Evolutionary conservation across 371 early-diverging fungal genomes (phyloP).

Genomic region (Lichtheimia hyalospora): DNA sequence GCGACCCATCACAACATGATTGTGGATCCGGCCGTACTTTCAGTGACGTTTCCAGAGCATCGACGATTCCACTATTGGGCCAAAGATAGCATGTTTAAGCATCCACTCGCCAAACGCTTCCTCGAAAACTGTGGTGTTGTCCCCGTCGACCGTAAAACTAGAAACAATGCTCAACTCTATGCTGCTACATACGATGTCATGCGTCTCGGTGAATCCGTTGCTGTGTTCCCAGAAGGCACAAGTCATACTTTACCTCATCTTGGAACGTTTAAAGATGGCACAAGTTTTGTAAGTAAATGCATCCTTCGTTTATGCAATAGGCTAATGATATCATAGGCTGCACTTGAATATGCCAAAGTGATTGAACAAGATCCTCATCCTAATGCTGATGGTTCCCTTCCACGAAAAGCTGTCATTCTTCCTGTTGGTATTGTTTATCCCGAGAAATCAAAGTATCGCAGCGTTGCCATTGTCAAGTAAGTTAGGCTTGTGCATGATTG

Average conservation of each 20-base stretch:
- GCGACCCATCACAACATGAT: conserved; percentile 63
- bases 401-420: conserved; percentile 32
- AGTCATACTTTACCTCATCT: conserved; percentile 49
- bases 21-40: conserved; percentile 52
- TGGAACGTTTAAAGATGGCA: conserved; percentile 47
- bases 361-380: conserved; percentile 22
- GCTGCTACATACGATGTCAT: conserved; percentile 50
- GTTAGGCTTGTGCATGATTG: conserved; percentile 2
- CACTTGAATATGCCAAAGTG: conserved; percentile 48
- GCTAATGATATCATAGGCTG: conserved; percentile 25
- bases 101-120: conserved; percentile 38
- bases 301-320: neutral
- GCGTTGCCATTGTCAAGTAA: conserved; percentile 52
- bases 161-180: conserved; percentile 51
- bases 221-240: conserved; percentile 61
- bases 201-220: conserved; percentile 50
- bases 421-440: conserved; percentile 61
- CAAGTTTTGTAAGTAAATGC: conserved; percentile 42
- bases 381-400: conserved; percentile 25
- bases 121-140: conserved; percentile 51
- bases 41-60: conserved; percentile 45
- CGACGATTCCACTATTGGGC: conserved; percentile 61
- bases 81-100: conserved; percentile 51
- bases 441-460: conserved; percentile 58
- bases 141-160: conserved; percentile 57